Evolutionary conservation across 306 rosid genomes (phyloP).

Genomic region (Dalbergia cultrata): DNA sequence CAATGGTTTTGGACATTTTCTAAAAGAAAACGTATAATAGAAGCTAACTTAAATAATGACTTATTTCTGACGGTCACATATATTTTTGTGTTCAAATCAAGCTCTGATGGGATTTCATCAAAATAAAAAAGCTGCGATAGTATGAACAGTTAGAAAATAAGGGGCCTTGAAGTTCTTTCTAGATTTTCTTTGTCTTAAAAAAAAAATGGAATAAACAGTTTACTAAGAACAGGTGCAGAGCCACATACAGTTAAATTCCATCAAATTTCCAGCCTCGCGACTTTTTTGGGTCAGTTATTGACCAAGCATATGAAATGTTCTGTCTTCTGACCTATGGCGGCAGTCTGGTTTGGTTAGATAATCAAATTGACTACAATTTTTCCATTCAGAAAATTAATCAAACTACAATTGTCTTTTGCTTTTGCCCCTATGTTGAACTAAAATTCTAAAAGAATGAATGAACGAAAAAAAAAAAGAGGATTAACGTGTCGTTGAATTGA

Average conservation of each 20-base stretch:
- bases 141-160: background rate
- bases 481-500: background rate
- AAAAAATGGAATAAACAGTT: background rate
- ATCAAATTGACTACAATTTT: background rate
- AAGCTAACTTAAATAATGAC: constrained; percentile 25
- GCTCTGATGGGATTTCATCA: background rate
- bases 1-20: constrained; percentile 23
- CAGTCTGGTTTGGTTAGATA: background rate
- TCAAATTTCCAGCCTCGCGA: constrained; percentile 1
- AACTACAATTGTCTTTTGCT: background rate
- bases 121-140: background rate
- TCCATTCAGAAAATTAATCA: background rate
- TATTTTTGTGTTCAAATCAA: constrained; percentile 20
- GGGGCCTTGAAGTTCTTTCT: background rate
- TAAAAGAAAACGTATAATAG: constrained; percentile 24
- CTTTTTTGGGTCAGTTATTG: constrained; percentile 18
- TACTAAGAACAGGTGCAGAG: background rate
- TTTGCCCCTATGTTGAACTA: background rate
- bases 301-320: constrained; percentile 13
- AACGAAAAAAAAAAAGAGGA: background rate
- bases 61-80: background rate
- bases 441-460: background rate
- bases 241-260: background rate
- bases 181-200: background rate
- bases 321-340: background rate